Base-by-base conservation (phyloP, 2,329 filamentous ascomycete genomes). In the Rutstroemia sydowiana region DNA sequence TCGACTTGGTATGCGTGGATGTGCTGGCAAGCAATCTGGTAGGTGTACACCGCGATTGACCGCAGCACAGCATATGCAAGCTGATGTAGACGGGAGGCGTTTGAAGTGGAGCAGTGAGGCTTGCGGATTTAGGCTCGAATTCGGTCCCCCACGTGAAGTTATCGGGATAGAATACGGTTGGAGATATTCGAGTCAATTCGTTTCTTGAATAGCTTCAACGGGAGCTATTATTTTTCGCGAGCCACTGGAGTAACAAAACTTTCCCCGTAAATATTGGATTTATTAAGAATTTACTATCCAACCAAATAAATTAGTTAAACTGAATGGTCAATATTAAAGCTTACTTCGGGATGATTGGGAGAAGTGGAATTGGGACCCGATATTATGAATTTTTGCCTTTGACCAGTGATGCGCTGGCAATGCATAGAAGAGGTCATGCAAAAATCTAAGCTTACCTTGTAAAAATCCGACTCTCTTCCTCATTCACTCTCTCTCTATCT, bases 61-160 rank as follows among this genome's bases (percentile, higher is more conserved):
- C 69, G 72, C 71, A 72, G 72, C 71, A 73, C 74, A 71, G 73
- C 75, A 77, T 76, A 78, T 81, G 78, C 77, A 76, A 71, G 74
- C 73, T 73, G 74, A 75, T 74, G 73, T 73, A 63, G 70, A 52
- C 57, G 62, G 61, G 30, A 61, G 63, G 64, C 65, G 68, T 61
- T 63, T 16, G 60, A 61, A 60, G 65, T 65, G 64, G 62, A 40
- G 37, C 6, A 45, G 64, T 66, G 66, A 68, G 68, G 73, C 75
- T 62, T 55, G 55, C 55, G 44, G 54, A 55, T 60, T 56, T n/a
- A 59, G 63, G 61, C 60, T 63, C 54, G 51, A 60, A 45, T 56
- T 56, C 43, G 56, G 39, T 47, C 40, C 45, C 56, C 57, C 63
- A 65, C 63, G 61, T 65, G 65, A 63, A 57, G 52, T 20, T 21